Base-by-base conservation (phyloP, 202 grass and related monocot genomes). In the Zizania palustris region DNA sequence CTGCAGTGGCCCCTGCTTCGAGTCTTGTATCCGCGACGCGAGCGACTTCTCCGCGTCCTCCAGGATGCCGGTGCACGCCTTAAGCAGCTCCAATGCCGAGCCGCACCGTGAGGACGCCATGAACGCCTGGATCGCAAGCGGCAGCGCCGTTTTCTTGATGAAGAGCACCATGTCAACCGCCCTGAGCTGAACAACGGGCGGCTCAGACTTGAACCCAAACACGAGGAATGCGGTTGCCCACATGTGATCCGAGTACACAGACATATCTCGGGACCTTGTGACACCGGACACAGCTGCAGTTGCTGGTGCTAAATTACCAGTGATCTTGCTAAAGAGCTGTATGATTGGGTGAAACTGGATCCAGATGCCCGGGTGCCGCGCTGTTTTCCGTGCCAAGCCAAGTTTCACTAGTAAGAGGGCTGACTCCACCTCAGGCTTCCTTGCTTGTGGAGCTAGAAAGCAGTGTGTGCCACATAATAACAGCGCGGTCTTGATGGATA, bases 141-240 rank as follows among this genome's bases (percentile, higher is more conserved):
- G 90, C 45, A 93, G 36, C 4, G 90, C 90, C 12, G 78, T 63
- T 66, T 89, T 93, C 38, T 82, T 89, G 39, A 93, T 87, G 40
- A 93, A 93, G 12, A 85, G 57, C 14, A 89, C 86, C 86, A 89
- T 70, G 44, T 89, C 90, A 0, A 21, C 83, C 6, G 80, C 49
- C 75, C 81, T 89, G 7, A 93, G 83, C 64, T 89, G 86, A 21
- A 89, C 80, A 39, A 75, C 48, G 16, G 90, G 90, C 4, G 90
- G 90, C 43, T 89, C 90, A 7, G 86, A 78, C 45, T 89, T 93
- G 77, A 89, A 93, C 7, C 90, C 90, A 18, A 93, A 93, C 11
- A 89, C 44, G 3, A 93, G 83, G 71, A 93, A 93, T 81, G 86
- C 86, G 7, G 76, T 89, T 67, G 90, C 83, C 90, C 90, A 93